Evolutionary conservation across 371 early-diverging fungal genomes (phyloP).

Genomic region (Rhizomucor miehei): DNA sequence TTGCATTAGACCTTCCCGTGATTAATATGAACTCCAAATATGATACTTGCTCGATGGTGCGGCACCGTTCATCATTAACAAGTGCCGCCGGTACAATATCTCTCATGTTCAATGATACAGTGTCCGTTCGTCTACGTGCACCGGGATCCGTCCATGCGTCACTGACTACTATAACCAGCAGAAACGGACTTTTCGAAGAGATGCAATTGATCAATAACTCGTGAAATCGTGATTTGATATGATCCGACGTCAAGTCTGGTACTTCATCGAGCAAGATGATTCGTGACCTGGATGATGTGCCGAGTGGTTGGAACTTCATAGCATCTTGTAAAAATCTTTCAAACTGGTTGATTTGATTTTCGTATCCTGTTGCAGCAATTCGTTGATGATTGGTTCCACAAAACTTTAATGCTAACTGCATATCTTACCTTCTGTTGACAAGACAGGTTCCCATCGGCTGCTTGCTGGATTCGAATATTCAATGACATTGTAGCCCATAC

Average conservation of each 20-base stretch:
- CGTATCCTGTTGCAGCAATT: constrained; percentile 11
- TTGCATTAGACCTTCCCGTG: not conserved
- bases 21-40: not conserved
- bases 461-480: constrained; percentile 27
- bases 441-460: not conserved
- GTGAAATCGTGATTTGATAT: constrained; percentile 20
- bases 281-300: constrained; percentile 7
- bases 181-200: constrained; percentile 3
- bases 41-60: constrained; percentile 14
- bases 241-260: constrained; percentile 27
- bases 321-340: constrained; percentile 17
- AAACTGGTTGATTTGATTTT: constrained; percentile 14
- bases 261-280: constrained; percentile 43
- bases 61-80: constrained; percentile 1
- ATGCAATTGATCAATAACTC: constrained; percentile 9
- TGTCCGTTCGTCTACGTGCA: constrained; percentile 1
- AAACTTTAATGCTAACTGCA: too few relatives aligned
- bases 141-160: constrained; percentile 15
- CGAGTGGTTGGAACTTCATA: constrained; percentile 4
- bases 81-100: constrained; percentile 17
- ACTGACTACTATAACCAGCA: constrained; percentile 25
- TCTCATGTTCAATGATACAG: not conserved
- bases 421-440: not conserved
- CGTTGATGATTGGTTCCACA: not conserved
- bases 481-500: constrained; percentile 13